Evolutionary conservation across 352 stramenopile species (phyloP).

Genomic region (Phytopythium sindhum): DNA sequence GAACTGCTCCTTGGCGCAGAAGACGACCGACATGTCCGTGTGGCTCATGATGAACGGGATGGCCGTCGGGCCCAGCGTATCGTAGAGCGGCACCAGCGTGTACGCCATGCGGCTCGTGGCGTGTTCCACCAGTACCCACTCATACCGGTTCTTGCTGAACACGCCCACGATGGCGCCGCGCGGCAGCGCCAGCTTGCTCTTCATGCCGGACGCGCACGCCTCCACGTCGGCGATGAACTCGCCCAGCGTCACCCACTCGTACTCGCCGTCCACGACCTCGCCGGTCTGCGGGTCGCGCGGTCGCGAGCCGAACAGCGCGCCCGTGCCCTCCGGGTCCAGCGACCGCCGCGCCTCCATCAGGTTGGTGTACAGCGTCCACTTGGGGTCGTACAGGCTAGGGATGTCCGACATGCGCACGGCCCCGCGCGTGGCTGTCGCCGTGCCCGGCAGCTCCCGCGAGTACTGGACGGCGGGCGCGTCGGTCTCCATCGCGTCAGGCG

Average conservation of each 20-base stretch:
- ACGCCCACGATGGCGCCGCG: constrained; percentile 61
- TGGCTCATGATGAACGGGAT: constrained; percentile 83
- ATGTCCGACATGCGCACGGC: constrained; percentile 28
- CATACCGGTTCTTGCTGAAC: constrained; percentile 77
- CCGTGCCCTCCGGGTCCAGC: constrained; percentile 42
- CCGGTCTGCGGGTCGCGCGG: constrained; percentile 31
- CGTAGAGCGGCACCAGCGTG: constrained; percentile 59
- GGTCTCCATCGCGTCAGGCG: constrained; percentile 2
- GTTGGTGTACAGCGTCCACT: constrained; percentile 58
- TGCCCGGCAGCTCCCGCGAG: constrained; percentile 18
- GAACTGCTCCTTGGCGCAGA: constrained; percentile 65
- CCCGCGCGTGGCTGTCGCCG: constrained; percentile 26
- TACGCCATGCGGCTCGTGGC: constrained; percentile 70
- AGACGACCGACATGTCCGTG: constrained; percentile 69
- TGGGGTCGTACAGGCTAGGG: constrained; percentile 28
- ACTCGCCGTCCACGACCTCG: constrained; percentile 24
- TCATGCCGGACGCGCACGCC: constrained; percentile 38
- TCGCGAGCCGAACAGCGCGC: constrained; percentile 57
- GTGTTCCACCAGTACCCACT: constrained; percentile 74
- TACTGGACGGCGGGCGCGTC: neutral
- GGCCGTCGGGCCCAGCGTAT: constrained; percentile 52
- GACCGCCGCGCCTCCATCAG: constrained; percentile 34
- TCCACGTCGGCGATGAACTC: constrained; percentile 53
- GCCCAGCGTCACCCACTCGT: constrained; percentile 61
- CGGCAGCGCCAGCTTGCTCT: constrained; percentile 26